phyloP scores from a whole-genome alignment of 345 rosid genomes.

The Nasturtium officinale region DNA sequence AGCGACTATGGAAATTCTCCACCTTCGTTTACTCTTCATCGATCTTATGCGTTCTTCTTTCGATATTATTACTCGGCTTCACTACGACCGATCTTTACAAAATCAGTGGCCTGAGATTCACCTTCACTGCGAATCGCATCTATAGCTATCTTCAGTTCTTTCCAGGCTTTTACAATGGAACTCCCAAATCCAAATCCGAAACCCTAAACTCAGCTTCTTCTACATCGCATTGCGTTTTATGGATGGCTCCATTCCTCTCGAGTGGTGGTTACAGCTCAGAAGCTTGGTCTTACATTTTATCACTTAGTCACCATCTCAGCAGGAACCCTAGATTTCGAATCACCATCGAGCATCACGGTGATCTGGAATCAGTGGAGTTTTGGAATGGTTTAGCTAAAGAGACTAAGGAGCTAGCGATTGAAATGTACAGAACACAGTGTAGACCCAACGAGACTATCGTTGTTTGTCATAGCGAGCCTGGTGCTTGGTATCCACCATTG shows the following conservation, averaged over 20 bases:
- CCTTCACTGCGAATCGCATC: conserved; percentile 43
- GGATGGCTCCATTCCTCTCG: conserved; percentile 95
- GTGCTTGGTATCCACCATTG: conserved; percentile 92
- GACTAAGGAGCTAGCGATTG: conserved; percentile 47
- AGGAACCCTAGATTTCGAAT: conserved; percentile 54
- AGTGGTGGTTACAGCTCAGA: conserved; percentile 96
- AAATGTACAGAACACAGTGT: conserved; percentile 59
- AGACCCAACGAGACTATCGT: conserved; percentile 63
- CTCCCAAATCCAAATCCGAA: conserved; percentile 30
- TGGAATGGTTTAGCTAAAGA: conserved; percentile 72
- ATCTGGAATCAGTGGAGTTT: conserved; percentile 60
- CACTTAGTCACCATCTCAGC: conserved; percentile 48
- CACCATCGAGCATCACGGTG: conserved; percentile 78
- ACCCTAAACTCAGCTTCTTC: conserved; percentile 20
- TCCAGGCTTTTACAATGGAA: conserved; percentile 23
- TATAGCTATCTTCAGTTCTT: conserved; percentile 34
- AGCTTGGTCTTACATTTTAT: conserved; percentile 77
- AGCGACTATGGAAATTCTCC: conserved; percentile 41
- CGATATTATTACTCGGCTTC: conserved; percentile 48
- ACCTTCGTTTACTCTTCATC: conserved; percentile 49
- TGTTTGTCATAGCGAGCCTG: conserved; percentile 90
- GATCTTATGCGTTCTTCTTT: conserved; percentile 48
- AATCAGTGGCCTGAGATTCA: conserved; percentile 45
- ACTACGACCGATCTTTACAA: conserved; percentile 46
- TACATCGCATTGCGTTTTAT: conserved; percentile 63